Percentiles rank a stretch among this genome's conserved stretches.
Conservation (phyloP, 305 asterid genomes). For the Fraxinus velutina region DNA sequence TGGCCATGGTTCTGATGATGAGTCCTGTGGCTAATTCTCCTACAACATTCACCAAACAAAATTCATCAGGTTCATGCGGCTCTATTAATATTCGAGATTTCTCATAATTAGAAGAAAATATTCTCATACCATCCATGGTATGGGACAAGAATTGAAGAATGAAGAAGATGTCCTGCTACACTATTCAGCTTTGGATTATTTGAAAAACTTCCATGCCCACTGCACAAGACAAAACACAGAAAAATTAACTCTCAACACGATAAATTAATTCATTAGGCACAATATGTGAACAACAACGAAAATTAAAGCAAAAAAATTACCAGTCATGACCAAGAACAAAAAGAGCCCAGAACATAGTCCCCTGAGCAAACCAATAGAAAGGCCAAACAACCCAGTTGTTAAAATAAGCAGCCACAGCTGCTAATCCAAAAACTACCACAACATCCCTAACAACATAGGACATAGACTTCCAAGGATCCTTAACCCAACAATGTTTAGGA, state of each 20-base stretch:
- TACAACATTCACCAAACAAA: constrained; percentile 25
- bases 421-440: constrained; percentile 45
- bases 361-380: constrained; percentile 78
- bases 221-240: constrained; percentile 30
- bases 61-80: background rate
- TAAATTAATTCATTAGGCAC: background rate
- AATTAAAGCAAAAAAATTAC: constrained; percentile 29
- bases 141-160: constrained; percentile 90
- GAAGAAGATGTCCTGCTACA: constrained; percentile 76
- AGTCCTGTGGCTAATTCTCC: constrained; percentile 94
- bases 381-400: constrained; percentile 69
- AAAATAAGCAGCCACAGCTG: constrained; percentile 49
- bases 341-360: constrained; percentile 90
- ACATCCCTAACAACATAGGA: constrained; percentile 67
- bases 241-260: background rate
- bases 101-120: background rate
- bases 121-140: constrained; percentile 83
- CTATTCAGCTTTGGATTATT: constrained; percentile 47
- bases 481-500: constrained; percentile 89
- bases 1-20: constrained; percentile 96
- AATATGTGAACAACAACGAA: background rate
- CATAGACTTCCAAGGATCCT: constrained; percentile 64
- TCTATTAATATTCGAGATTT: background rate
- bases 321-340: constrained; percentile 95
- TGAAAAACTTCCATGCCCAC: constrained; percentile 97